Base-by-base conservation (phyloP, 768 basidiomycete species). In the Suillus bovinus region DNA sequence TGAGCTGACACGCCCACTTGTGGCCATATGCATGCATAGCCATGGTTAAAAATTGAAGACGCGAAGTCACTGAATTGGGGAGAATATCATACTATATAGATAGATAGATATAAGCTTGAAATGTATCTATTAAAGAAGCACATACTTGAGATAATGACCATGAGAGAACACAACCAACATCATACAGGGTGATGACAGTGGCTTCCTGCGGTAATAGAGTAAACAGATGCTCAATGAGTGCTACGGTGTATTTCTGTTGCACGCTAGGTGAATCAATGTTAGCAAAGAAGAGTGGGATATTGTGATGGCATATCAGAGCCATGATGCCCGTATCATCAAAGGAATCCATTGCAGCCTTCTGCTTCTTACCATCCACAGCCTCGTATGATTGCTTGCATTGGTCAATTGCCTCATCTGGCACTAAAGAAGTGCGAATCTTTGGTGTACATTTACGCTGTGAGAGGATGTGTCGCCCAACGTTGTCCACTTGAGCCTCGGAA, bases 261-360 rank as follows among this genome's bases (percentile, higher is more conserved):
- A 81, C 78, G 0, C 79, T 78, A 2, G 76, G 72, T 0, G 77
- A 75, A 49, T 76, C 72, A 29, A 80, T 77, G 59, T 81, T 79
- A 20, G 76, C 74, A 1, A 78, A 61, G 34, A 76, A 75, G 0
- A 80, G 57, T 0, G 74, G 72, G 9, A 78, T 73, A 47, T 78
- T 72, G 34, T 80, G 78, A 1, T 72, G 64, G 59, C 78, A 58
- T 3, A 27, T 58, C n/a, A n/a, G n/a, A n/a, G n/a, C n/a, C n/a
- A n/a, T n/a, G n/a, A n/a, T n/a, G n/a, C n/a, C n/a, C n/a, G n/a
- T n/a, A n/a, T n/a, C n/a, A n/a, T n/a, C n/a, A n/a, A n/a, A n/a
- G n/a, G n/a, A n/a, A n/a, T n/a, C n/a, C n/a, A n/a, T n/a, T n/a
- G n/a, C n/a, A n/a, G n/a, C n/a, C n/a, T n/a, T n/a, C n/a, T n/a